phyloP scores from a whole-genome alignment of 179 eudicot species.

The Silene vulgaris region DNA sequence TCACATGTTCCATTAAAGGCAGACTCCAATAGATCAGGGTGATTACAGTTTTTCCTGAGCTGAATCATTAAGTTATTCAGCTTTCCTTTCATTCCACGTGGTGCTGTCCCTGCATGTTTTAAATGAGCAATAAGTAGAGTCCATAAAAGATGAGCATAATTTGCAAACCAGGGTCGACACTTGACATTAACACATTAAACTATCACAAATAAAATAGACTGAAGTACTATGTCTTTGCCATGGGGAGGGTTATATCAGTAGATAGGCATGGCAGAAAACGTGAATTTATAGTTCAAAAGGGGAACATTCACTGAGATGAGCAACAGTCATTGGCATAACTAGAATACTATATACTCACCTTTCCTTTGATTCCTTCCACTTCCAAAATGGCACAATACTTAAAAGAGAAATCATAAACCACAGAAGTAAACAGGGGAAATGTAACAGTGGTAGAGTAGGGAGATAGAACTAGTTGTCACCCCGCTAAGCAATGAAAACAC shows the following conservation, averaged over 20 bases:
- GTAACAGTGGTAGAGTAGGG: too few species aligned
- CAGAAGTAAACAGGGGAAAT: too few species aligned
- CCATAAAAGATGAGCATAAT: neutral
- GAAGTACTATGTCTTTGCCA: neutral
- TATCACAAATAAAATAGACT: neutral
- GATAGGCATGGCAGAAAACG: neutral
- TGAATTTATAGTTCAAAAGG: neutral
- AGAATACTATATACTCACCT: too few species aligned
- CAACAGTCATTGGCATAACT: neutral
- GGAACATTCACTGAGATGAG: neutral
- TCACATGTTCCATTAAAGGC: constrained; percentile 74
- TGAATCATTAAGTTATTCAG: constrained; percentile 83
- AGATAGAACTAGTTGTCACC: too few species aligned
- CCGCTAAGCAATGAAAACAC: too few species aligned
- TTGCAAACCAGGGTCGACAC: neutral
- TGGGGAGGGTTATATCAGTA: neutral
- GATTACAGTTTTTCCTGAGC: constrained; percentile 95
- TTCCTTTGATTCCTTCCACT: too few species aligned
- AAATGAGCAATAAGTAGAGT: constrained; percentile 10
- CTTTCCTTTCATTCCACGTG: constrained; percentile 59
- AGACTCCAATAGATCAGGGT: constrained; percentile 89
- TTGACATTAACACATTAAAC: too few species aligned
- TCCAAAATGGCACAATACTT: too few species aligned
- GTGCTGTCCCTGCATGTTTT: constrained; percentile 30
- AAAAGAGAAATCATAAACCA: too few species aligned